Evolutionary conservation across 805 yeast genomes (phyloP).

Genomic region (Clavispora vitiphila): DNA sequence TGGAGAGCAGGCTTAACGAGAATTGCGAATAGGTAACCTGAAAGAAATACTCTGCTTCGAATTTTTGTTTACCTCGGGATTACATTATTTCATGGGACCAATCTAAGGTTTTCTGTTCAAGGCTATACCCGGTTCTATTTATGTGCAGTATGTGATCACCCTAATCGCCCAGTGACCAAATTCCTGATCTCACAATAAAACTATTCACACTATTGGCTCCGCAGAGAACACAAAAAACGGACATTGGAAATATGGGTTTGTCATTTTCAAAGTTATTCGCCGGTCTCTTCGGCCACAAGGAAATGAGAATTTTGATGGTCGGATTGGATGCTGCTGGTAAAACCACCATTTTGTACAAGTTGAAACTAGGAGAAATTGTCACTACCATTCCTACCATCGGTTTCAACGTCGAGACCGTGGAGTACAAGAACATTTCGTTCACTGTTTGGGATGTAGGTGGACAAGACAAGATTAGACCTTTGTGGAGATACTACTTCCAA

Average conservation of each 20-base stretch:
- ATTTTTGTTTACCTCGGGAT: too few species aligned
- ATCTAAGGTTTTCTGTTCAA: neutral
- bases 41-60: too few species aligned
- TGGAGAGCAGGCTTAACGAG: too few species aligned
- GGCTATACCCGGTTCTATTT: neutral
- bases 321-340: constrained; percentile 7
- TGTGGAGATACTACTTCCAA: constrained; percentile 7
- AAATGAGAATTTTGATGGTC: constrained; percentile 6
- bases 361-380: constrained; percentile 6
- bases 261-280: constrained; percentile 3
- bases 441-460: constrained; percentile 8
- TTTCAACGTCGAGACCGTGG: constrained; percentile 6
- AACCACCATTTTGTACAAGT: constrained; percentile 7
- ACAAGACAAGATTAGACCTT: constrained; percentile 5
- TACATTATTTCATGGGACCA: too few species aligned
- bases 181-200: constrained; percentile 1
- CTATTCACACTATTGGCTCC: neutral
- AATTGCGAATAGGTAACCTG: too few species aligned
- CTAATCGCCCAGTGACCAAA: constrained; percentile 1
- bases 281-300: constrained; percentile 5
- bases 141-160: constrained; percentile 1
- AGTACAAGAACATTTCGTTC: constrained; percentile 6
- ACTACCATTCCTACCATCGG: constrained; percentile 6
- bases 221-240: neutral
- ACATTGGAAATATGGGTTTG: constrained; percentile 1